These are phyloP conservation scores for Trichoderma gracile DNA, from an alignment of 2,329 filamentous ascomycete genomes.

Conservation along the genomic window DNA sequence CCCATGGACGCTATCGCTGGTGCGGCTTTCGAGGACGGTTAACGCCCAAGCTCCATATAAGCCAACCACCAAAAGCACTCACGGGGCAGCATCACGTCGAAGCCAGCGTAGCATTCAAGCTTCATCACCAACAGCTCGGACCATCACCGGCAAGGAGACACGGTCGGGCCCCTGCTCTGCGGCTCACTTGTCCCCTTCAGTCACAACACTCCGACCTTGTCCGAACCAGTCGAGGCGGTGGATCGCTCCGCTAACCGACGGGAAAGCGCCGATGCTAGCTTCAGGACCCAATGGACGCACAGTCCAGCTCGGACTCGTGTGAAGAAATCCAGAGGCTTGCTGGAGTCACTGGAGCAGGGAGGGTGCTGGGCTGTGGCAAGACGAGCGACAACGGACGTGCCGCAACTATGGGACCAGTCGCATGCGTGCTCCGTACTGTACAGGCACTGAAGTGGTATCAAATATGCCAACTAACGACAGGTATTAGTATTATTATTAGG, in stretches of 20 bases:
- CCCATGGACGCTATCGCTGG: constrained; percentile 4
- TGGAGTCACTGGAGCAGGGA: not conserved
- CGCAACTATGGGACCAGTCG: not conserved
- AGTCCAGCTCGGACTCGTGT: constrained; percentile 3
- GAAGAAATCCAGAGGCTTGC: not conserved
- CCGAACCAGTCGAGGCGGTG: constrained; percentile 9
- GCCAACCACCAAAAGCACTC: not conserved
- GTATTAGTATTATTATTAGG: not conserved
- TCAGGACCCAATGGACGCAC: constrained; percentile 7
- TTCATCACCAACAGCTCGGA: not conserved
- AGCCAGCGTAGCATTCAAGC: not conserved
- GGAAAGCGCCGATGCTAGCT: constrained; percentile 21
- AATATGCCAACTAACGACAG: constrained; percentile 3
- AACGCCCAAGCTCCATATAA: constrained; percentile 8
- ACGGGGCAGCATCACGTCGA: constrained; percentile 5
- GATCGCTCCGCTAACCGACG: constrained; percentile 18
- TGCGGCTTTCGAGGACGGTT: not conserved
- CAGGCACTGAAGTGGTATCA: not conserved
- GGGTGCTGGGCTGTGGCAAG: not conserved
- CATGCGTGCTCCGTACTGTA: not conserved
- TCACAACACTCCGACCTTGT: not conserved
- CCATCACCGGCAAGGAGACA: not conserved
- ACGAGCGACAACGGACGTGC: constrained; percentile 8
- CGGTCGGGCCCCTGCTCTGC: not conserved
- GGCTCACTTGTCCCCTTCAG: constrained; percentile 7